Base-by-base conservation (phyloP, 306 rosid genomes). In the Ormosia emarginata region DNA sequence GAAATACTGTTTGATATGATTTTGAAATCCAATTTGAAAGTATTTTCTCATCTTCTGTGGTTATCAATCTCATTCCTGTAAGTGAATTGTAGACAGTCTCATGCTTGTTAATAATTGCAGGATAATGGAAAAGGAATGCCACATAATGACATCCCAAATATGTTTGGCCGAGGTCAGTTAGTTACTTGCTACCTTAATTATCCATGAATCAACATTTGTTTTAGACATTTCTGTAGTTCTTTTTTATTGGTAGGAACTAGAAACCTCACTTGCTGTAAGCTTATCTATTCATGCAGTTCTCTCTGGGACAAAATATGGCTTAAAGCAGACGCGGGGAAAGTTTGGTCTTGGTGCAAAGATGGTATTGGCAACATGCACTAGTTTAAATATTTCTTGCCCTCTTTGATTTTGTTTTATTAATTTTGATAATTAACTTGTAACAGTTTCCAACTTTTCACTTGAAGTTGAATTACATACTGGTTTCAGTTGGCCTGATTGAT, bases 51-150 rank as follows among this genome's bases (percentile, higher is more conserved):
- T 82, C 70, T 64, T 44, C 3, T 78, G 72, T 58, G 67, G 18
- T 58, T 77, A 29, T 73, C 63, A 67, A 43, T 82, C n/a, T 56
- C 67, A 47, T 84, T 62, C 30, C 17, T 62, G n/a, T 46, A 18
- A 30, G 32, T 57, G 77, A 46, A 53, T n/a, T 30, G 41, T 9
- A 47, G 68, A 14, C 81, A 73, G 30, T 59, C 58, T 79, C 78
- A 67, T 75, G 74, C 61, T 62, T 34, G 68, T 41, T 46, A 68
- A 15, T 87, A 46, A 80, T 82, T 79, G 57, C 88, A 95, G 99
- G 99, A 95, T 86, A 95, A 95, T 84, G 99, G 99, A 71, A 90
- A 84, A 86, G 99, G 99, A 89, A 95, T 95, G 99, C 91, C 97
- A 15, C 98, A 95, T 70, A 98, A 91, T 85, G 98, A 95, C 89